Evolutionary conservation across 306 rosid genomes (phyloP).

Genomic region (Chamaecrista fasciculata): DNA sequence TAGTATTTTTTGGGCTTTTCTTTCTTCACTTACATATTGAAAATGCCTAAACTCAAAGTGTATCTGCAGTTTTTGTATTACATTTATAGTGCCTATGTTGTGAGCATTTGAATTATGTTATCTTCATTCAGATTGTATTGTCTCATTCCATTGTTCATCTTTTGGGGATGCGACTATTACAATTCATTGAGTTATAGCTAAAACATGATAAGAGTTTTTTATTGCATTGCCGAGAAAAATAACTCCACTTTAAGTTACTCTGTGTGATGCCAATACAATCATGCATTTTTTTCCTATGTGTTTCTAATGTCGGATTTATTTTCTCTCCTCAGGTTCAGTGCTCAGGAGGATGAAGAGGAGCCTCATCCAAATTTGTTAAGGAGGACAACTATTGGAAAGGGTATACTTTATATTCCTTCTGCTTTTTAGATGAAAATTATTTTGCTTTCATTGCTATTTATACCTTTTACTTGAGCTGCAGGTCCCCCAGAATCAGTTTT

Average conservation of each 20-base stretch:
- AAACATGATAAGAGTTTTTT: constrained; percentile 10
- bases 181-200: not conserved
- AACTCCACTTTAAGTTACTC: constrained; percentile 1
- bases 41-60: constrained; percentile 1
- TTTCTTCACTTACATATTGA: constrained; percentile 17
- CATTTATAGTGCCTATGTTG: constrained; percentile 14
- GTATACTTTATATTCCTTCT: constrained; percentile 40
- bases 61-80: constrained; percentile 1
- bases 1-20: constrained; percentile 38
- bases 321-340: constrained; percentile 66
- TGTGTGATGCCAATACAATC: constrained; percentile 7
- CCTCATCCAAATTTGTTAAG: constrained; percentile 63
- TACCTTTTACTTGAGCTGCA: constrained; percentile 41
- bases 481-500: constrained; percentile 88
- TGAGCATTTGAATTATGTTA: constrained; percentile 6
- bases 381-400: constrained; percentile 96
- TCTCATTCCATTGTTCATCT: constrained; percentile 22
- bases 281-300: not conserved
- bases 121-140: constrained; percentile 28
- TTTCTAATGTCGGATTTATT: constrained; percentile 18
- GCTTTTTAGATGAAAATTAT: constrained; percentile 24
- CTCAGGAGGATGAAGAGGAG: constrained; percentile 98
- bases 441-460: constrained; percentile 28
- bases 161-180: constrained; percentile 29
- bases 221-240: constrained; percentile 16